These are phyloP conservation scores for Bruguiera sexangula DNA, from an alignment of 345 rosid species.

Conservation along the genomic window DNA sequence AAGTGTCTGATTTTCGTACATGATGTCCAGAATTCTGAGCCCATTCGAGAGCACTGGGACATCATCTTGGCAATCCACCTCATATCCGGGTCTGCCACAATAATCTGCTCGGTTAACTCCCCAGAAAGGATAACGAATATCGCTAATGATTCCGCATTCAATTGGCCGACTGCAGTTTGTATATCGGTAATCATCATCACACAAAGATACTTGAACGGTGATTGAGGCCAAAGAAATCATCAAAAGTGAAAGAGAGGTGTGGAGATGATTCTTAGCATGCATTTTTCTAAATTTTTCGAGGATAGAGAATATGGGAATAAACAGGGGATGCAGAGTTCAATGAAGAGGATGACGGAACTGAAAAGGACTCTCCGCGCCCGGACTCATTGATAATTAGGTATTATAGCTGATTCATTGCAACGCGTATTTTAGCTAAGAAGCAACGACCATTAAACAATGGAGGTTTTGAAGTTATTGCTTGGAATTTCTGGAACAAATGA, in stretches of 20 bases:
- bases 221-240: background rate
- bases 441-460: background rate
- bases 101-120: slow-evolving; percentile 18
- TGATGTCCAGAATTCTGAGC: slow-evolving; percentile 15
- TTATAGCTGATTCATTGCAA: too few species aligned
- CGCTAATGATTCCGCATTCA: slow-evolving; percentile 16
- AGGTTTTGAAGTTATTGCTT: background rate
- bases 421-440: background rate
- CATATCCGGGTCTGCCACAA: slow-evolving; percentile 30
- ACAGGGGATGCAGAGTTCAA: too few species aligned
- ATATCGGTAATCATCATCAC: background rate
- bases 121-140: slow-evolving; percentile 34
- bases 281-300: background rate
- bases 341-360: too few species aligned
- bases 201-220: background rate
- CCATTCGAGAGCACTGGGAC: background rate
- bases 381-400: too few species aligned
- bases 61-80: slow-evolving; percentile 20
- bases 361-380: too few species aligned
- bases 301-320: background rate
- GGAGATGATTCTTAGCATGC: background rate
- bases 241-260: background rate
- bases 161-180: slow-evolving; percentile 17
- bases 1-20: background rate
- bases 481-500: background rate